These are phyloP conservation scores for Amanita inopinata DNA, from an alignment of 768 basidiomycete genomes.

Conservation along the genomic window DNA sequence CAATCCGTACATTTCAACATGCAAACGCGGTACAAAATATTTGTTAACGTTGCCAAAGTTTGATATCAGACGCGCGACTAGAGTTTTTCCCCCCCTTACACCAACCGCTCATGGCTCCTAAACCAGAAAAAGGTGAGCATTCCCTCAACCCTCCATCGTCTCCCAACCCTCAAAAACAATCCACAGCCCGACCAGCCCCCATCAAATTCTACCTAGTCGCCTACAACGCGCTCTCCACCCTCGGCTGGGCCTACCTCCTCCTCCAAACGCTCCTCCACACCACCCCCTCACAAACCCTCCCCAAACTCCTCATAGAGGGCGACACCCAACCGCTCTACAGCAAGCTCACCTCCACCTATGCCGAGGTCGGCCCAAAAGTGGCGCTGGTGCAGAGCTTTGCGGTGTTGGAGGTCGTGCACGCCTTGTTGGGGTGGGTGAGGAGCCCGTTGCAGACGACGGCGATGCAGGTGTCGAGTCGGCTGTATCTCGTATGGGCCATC, in stretches of 20 bases:
- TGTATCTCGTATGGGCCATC: slow-evolving; percentile 84
- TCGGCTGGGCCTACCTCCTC: slow-evolving; percentile 73
- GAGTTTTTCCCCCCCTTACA: no score
- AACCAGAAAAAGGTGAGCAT: no score
- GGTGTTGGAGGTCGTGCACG: slow-evolving; percentile 76
- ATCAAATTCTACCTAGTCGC: slow-evolving; percentile 56
- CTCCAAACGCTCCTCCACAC: slow-evolving; percentile 38
- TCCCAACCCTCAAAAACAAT: no score
- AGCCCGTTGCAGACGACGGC: slow-evolving; percentile 66
- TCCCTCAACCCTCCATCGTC: no score
- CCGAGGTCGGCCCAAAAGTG: neutral
- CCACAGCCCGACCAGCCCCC: slow-evolving; percentile 11
- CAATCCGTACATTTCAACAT: no score
- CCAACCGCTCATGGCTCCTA: no score
- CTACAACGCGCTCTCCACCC: slow-evolving; percentile 70
- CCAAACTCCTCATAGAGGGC: no score
- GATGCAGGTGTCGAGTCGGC: slow-evolving; percentile 72
- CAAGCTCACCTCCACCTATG: neutral
- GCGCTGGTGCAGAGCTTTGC: slow-evolving; percentile 70
- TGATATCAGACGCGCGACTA: no score
- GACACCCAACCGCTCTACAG: no score
- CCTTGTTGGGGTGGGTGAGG: slow-evolving; percentile 67
- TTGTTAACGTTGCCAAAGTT: no score
- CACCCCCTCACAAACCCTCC: slow-evolving; percentile 25
- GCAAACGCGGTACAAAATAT: no score